A percentile compares a stretch with the other conserved stretches of the same genome.
Conservation (phyloP, 306 rosid species). For the Lupinus albus region DNA sequence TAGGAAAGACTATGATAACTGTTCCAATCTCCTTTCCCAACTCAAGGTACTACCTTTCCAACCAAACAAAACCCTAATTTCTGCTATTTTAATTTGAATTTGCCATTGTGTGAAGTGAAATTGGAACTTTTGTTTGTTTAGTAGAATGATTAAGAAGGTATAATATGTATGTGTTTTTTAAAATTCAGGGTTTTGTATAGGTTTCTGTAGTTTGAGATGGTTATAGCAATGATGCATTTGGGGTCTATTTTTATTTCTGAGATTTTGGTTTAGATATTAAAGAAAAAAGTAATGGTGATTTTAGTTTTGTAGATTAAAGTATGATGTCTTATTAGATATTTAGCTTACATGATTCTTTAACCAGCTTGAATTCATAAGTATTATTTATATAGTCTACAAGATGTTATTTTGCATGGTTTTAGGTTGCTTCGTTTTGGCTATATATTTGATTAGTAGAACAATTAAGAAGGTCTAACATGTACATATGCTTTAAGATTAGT, state of each 20-base stretch:
- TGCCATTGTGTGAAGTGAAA: background rate
- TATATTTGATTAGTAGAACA: background rate
- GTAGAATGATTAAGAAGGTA: background rate
- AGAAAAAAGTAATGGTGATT: background rate
- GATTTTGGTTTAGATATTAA: background rate
- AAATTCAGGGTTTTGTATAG: background rate
- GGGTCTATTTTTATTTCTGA: background rate
- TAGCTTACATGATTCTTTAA: constrained; percentile 11
- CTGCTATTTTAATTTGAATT: constrained; percentile 1
- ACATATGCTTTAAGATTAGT: background rate
- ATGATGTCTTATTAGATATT: background rate
- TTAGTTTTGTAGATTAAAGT: no score
- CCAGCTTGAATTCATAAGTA: background rate
- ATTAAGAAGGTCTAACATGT: background rate
- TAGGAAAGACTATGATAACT: constrained; percentile 63
- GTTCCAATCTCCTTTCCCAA: constrained; percentile 60
- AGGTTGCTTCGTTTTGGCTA: background rate
- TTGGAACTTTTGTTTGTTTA: background rate
- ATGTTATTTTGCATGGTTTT: background rate
- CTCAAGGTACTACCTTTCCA: constrained; percentile 65
- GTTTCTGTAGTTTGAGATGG: constrained; percentile 11
- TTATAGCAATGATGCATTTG: background rate
- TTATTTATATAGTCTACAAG: background rate
- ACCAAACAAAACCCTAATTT: constrained; percentile 28
- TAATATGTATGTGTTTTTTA: no score